A percentile compares a stretch with the other conserved stretches of the same genome.
phyloP scores from a whole-genome alignment of 805 yeast species.

The Myxozyma kluyveri region DNA sequence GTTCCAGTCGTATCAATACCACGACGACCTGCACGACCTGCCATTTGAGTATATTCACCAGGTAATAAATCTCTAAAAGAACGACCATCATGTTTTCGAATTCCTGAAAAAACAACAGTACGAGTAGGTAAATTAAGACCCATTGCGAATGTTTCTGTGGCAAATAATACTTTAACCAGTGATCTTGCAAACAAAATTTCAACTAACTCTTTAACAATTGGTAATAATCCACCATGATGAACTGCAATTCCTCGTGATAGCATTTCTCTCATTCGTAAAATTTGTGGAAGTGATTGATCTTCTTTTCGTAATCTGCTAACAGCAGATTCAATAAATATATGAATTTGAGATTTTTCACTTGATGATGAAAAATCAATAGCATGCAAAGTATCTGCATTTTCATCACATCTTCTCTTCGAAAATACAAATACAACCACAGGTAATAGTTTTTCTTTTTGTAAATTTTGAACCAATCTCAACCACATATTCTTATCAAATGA shows the following conservation, averaged over 20 bases:
- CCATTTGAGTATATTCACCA: constrained; percentile 98
- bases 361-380: constrained; percentile 77
- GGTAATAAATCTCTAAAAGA: constrained; percentile 78
- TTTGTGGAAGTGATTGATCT: constrained; percentile 91
- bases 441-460: constrained; percentile 64
- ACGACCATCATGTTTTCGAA: constrained; percentile 87
- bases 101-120: constrained; percentile 85
- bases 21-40: constrained; percentile 98
- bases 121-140: constrained; percentile 95
- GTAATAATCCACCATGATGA: constrained; percentile 91
- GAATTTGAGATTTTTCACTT: constrained; percentile 86
- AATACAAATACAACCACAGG: constrained; percentile 95
- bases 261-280: constrained; percentile 74
- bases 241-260: constrained; percentile 90
- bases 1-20: constrained; percentile 93
- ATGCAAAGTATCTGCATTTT: constrained; percentile 75
- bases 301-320: constrained; percentile 83
- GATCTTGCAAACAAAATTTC: constrained; percentile 88
- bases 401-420: constrained; percentile 90
- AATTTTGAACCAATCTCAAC: constrained; percentile 65
- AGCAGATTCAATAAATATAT: constrained; percentile 88
- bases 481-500: constrained; percentile 80
- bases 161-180: constrained; percentile 84
- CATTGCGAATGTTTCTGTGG: constrained; percentile 99
- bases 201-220: constrained; percentile 88